Percentiles rank a stretch among this genome's conserved stretches.
phyloP scores from a whole-genome alignment of 2,329 filamentous ascomycete genomes.

The Xylariaceae sp. region DNA sequence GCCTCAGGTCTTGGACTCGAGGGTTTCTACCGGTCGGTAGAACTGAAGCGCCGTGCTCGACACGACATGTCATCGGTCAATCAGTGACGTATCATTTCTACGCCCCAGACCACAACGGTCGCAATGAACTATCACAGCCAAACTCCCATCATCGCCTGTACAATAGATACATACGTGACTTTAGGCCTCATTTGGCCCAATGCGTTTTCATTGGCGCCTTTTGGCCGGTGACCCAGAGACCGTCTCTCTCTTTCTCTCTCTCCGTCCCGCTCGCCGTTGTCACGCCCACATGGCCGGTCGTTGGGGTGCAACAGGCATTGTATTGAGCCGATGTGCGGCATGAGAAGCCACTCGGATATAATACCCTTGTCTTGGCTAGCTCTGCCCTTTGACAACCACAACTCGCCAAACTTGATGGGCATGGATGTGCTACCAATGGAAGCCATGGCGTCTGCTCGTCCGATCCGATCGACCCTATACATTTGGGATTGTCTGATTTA shows the following conservation, averaged over 20 bases:
- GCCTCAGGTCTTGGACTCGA: background rate
- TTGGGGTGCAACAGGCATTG: background rate
- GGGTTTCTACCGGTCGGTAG: background rate
- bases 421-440: background rate
- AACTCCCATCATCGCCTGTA: no score
- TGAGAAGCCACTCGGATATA: constrained; percentile 7
- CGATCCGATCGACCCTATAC: background rate
- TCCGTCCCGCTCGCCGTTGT: background rate
- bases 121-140: background rate
- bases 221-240: constrained; percentile 2
- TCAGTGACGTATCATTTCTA: constrained; percentile 12
- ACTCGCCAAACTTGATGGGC: background rate
- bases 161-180: background rate
- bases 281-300: background rate
- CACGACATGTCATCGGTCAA: constrained; percentile 11
- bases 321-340: background rate
- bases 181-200: background rate
- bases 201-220: constrained; percentile 5
- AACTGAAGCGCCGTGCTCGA: background rate
- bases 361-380: background rate
- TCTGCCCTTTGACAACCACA: background rate
- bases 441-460: constrained; percentile 5
- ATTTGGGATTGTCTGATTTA: background rate
- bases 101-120: constrained; percentile 1
- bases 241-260: background rate